These are phyloP conservation scores for Fusarium sp. DNA, from an alignment of 2,329 filamentous ascomycete genomes.

Conservation along the genomic window DNA sequence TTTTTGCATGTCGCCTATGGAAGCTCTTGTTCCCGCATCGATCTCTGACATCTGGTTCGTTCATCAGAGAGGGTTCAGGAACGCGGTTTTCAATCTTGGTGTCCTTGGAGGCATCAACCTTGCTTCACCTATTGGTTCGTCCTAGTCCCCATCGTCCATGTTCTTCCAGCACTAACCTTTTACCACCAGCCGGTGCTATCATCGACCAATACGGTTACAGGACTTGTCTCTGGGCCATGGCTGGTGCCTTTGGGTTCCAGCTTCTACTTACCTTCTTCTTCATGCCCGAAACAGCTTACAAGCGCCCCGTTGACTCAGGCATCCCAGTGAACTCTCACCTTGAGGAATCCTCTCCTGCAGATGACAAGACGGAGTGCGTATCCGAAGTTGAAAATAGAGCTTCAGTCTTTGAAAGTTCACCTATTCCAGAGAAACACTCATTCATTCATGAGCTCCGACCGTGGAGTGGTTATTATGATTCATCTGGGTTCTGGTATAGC, in stretches of 20 bases:
- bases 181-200: neutral
- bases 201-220: neutral
- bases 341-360: accelerated
- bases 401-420: accelerated
- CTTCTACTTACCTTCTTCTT: neutral
- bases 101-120: neutral
- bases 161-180: too few relatives aligned
- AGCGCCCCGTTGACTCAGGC: accelerated
- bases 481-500: neutral
- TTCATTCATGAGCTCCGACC: neutral
- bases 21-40: neutral
- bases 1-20: neutral
- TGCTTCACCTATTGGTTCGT: neutral
- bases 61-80: neutral
- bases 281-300: neutral
- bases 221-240: neutral
- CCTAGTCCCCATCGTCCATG: accelerated
- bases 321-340: accelerated
- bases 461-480: neutral
- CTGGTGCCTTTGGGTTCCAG: neutral
- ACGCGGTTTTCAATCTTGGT: neutral
- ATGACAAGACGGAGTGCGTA: neutral
- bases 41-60: neutral
- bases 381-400: neutral
- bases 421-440: accelerated